A percentile compares a stretch with the other conserved stretches of the same genome.
Conservation (phyloP, 495 filamentous ascomycete genomes). For the Eremomyces bilateralis region DNA sequence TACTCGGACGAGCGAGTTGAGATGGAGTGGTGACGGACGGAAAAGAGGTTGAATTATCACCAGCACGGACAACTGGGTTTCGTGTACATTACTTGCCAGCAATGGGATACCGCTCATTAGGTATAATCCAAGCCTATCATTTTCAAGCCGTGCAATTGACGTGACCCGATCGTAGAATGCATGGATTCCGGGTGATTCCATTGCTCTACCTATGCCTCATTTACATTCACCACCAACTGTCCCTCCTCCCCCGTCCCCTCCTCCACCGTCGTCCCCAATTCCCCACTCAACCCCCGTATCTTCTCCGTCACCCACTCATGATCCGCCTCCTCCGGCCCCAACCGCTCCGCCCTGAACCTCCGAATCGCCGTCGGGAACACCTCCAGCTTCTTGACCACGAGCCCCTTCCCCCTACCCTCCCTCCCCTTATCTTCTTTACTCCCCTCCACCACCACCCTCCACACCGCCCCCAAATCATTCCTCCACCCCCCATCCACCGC, state of each 20-base stretch:
- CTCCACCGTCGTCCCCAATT: not conserved
- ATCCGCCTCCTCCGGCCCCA: slow-evolving; percentile 5
- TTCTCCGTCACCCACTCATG: slow-evolving; percentile 2
- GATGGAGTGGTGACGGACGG: no score
- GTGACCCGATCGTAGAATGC: no score
- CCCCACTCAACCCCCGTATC: not conserved
- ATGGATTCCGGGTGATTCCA: no score
- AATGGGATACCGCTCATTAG: no score
- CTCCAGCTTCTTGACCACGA: slow-evolving; percentile 7
- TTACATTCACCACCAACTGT: not conserved
- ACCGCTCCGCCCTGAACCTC: slow-evolving; percentile 4
- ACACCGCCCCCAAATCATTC: slow-evolving; percentile 24
- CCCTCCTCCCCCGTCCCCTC: not conserved
- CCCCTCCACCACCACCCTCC: slow-evolving; percentile 14
- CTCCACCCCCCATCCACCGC: slow-evolving; percentile 15
- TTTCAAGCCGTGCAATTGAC: no score
- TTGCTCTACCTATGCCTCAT: no score
- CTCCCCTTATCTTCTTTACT: not conserved
- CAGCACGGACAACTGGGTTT: no score
- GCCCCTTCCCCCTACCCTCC: not conserved
- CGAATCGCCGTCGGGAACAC: slow-evolving; percentile 9
- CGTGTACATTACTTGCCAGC: no score
- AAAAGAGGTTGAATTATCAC: no score
- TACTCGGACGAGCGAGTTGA: no score
- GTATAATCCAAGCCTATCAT: no score